These are phyloP conservation scores for Russula lepida DNA, from an alignment of 768 basidiomycete genomes.

Conservation along the genomic window DNA sequence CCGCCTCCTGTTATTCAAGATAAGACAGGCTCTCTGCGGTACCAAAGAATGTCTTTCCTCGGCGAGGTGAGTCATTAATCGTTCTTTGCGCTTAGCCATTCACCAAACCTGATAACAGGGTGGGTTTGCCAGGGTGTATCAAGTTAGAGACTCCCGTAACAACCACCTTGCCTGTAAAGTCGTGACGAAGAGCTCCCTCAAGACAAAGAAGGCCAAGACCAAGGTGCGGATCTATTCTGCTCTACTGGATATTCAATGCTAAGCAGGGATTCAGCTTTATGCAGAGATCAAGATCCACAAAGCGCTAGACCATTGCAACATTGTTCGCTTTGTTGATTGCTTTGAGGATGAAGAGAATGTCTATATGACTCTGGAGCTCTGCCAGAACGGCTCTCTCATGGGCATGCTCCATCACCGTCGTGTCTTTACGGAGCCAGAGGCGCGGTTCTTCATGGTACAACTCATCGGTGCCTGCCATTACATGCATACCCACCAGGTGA, in stretches of 20 bases:
- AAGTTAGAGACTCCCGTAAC: conserved; percentile 69
- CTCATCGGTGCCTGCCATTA: conserved; percentile 94
- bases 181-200: conserved; percentile 83
- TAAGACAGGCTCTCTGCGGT: conserved; percentile 46
- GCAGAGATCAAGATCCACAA: conserved; percentile 98
- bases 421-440: conserved; percentile 86
- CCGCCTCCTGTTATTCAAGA: conserved; percentile 72
- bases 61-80: conserved; percentile 61
- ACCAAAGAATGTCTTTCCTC: conserved; percentile 70
- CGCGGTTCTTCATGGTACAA: conserved; percentile 89
- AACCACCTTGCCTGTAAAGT: conserved; percentile 82
- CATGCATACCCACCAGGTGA: conserved; percentile 95
- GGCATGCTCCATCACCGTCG: conserved; percentile 82
- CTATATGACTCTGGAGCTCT: conserved; percentile 94
- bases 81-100: not conserved
- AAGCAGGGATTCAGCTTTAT: conserved; percentile 55
- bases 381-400: conserved; percentile 83
- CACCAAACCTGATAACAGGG: conserved; percentile 38
- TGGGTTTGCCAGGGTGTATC: conserved; percentile 95
- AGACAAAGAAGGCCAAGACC: conserved; percentile 94
- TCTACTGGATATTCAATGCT: not conserved
- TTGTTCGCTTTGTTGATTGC: conserved; percentile 86
- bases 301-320: conserved; percentile 84
- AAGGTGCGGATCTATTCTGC: conserved; percentile 49
- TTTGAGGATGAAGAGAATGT: conserved; percentile 95